These are phyloP conservation scores for Aspergillus carbonarius DNA, from an alignment of 2,329 filamentous ascomycete species.

Conservation along the genomic window DNA sequence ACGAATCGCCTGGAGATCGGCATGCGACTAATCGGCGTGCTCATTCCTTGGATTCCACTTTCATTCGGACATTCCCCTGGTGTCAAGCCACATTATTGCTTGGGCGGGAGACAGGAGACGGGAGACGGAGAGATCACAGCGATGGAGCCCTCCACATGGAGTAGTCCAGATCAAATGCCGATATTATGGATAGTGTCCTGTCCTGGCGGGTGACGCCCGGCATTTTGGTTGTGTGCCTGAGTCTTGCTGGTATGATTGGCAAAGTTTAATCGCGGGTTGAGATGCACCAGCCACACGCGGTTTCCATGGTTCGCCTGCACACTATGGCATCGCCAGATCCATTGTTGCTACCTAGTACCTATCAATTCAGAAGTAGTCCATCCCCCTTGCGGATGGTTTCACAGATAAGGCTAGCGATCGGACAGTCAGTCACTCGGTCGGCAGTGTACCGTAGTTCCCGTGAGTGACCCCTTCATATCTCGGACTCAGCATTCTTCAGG, in stretches of 20 bases:
- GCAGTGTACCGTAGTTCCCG: neutral
- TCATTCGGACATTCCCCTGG: neutral
- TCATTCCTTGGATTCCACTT: neutral
- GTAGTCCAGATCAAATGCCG: neutral
- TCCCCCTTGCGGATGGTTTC: neutral
- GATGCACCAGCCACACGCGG: neutral
- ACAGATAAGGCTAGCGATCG: conserved; percentile 1
- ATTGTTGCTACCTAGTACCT: too few species aligned
- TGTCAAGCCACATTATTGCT: conserved; percentile 5
- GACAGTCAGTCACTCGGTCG: neutral
- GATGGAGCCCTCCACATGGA: neutral
- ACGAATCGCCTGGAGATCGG: conserved; percentile 1
- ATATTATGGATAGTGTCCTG: neutral
- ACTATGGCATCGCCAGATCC: too few species aligned
- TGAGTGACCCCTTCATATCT: neutral
- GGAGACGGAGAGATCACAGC: neutral
- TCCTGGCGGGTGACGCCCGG: neutral
- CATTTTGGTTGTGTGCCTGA: neutral
- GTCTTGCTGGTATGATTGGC: neutral
- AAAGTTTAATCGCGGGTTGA: neutral
- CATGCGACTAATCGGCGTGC: conserved; percentile 7
- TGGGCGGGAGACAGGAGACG: neutral
- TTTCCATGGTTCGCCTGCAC: neutral
- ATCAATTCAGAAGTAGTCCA: too few species aligned
- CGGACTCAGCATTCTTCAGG: neutral